Conservation (phyloP, 202 grass and related monocot genomes). For the Zizania palustris region DNA sequence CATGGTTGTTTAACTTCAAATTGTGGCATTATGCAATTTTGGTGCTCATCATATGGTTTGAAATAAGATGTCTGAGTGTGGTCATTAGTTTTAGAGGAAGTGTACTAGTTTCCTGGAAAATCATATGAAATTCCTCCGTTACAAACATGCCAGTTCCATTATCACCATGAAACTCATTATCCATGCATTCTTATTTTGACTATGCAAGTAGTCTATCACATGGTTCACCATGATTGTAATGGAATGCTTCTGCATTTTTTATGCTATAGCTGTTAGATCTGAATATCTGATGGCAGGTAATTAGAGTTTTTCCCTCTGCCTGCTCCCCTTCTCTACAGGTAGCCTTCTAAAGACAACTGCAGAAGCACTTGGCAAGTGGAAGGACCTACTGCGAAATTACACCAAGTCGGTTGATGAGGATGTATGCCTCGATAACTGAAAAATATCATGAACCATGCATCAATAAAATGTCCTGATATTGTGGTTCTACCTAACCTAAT, state of each 20-base stretch:
- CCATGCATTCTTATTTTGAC: not conserved
- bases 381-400: slow-evolving; percentile 84
- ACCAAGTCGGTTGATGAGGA: slow-evolving; percentile 84
- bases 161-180: not conserved
- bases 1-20: no score
- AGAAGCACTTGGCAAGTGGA: slow-evolving; percentile 74
- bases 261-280: slow-evolving; percentile 27
- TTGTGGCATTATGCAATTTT: no score
- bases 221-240: not conserved
- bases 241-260: slow-evolving; percentile 11
- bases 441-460: slow-evolving; percentile 17
- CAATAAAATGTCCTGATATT: slow-evolving; percentile 12
- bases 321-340: slow-evolving; percentile 43
- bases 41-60: not conserved
- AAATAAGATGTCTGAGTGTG: not conserved
- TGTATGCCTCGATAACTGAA: slow-evolving; percentile 45
- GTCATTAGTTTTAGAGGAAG: not conserved
- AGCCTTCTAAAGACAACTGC: slow-evolving; percentile 55
- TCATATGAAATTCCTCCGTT: not conserved
- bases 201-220: not conserved
- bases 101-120: slow-evolving; percentile 15
- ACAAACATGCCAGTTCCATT: slow-evolving; percentile 6
- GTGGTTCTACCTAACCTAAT: not conserved
- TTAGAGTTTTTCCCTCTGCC: not conserved
- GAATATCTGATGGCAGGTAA: slow-evolving; percentile 28